phyloP scores from a whole-genome alignment of 306 rosid genomes.

The Lotus japonicus region DNA sequence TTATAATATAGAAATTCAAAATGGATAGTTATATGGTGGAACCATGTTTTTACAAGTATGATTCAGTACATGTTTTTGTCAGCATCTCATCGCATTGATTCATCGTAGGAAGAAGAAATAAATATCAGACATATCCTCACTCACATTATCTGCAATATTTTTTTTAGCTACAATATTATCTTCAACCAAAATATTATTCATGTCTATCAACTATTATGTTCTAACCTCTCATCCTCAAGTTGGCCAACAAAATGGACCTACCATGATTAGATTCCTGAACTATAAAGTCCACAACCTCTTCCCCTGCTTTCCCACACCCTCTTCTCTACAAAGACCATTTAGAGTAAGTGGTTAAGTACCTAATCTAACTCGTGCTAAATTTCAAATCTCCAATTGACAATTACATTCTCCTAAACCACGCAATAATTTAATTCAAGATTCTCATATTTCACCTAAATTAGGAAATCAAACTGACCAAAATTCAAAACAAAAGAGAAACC shows the following conservation, averaged over 20 bases:
- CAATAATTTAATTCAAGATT: not conserved
- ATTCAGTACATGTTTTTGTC: too few species aligned
- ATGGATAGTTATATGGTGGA: too few species aligned
- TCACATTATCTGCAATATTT: not conserved
- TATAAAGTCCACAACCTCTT: not conserved
- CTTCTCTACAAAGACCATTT: not conserved
- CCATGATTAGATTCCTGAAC: conserved; percentile 5
- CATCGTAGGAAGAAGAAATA: not conserved
- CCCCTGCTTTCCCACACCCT: not conserved
- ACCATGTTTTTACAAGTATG: too few species aligned
- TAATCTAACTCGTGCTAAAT: not conserved
- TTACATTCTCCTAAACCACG: not conserved
- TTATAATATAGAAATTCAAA: too few species aligned
- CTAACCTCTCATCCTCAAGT: conserved; percentile 8
- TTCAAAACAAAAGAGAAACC: not conserved
- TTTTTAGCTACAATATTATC: not conserved
- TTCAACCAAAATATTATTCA: too few species aligned
- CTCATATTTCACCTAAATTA: too few species aligned
- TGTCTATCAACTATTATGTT: too few species aligned
- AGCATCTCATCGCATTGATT: too few species aligned
- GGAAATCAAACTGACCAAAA: not conserved
- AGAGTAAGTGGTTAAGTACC: conserved; percentile 1
- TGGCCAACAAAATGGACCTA: conserved; percentile 36
- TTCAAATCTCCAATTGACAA: not conserved
- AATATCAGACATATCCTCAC: not conserved